These are phyloP conservation scores for Aspergillus japonicus DNA, from an alignment of 2,329 filamentous ascomycete species.

Conservation along the genomic window DNA sequence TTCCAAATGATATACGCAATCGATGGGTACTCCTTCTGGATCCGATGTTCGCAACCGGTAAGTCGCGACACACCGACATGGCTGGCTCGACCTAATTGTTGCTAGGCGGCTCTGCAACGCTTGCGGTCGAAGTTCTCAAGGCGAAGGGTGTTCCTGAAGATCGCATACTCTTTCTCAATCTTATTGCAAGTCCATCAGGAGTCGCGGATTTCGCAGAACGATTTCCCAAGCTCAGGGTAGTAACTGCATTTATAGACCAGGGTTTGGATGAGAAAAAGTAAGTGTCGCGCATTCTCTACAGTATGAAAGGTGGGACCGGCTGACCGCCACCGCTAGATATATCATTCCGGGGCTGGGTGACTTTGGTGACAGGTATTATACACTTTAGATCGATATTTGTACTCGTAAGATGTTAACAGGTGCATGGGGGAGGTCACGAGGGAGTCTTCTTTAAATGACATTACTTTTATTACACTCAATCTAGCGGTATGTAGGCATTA, in stretches of 20 bases:
- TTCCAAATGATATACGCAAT: slow-evolving; percentile 87
- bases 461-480: background rate
- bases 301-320: background rate
- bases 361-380: slow-evolving; percentile 95
- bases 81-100: slow-evolving; percentile 4
- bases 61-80: background rate
- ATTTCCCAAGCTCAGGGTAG: slow-evolving; percentile 84
- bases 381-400: slow-evolving; percentile 57
- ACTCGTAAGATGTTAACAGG: background rate
- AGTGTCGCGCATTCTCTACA: slow-evolving; percentile 34
- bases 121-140: slow-evolving; percentile 93
- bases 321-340: slow-evolving; percentile 61
- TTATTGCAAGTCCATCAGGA: slow-evolving; percentile 95
- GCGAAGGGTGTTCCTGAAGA: slow-evolving; percentile 90
- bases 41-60: slow-evolving; percentile 98
- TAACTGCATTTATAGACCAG: slow-evolving; percentile 94
- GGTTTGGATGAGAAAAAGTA: slow-evolving; percentile 98
- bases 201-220: slow-evolving; percentile 83
- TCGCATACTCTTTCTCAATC: slow-evolving; percentile 90
- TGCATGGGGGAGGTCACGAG: background rate
- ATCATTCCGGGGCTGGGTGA: slow-evolving; percentile 92
- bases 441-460: background rate
- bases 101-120: slow-evolving; percentile 85
- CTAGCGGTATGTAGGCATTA: background rate
- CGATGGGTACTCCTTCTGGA: slow-evolving; percentile 93